Evolutionary conservation across 495 filamentous ascomycete species (phyloP), one percentile per base, ranked within the genome.

Genomic region (Hypoxylon fragiforme): DNA sequence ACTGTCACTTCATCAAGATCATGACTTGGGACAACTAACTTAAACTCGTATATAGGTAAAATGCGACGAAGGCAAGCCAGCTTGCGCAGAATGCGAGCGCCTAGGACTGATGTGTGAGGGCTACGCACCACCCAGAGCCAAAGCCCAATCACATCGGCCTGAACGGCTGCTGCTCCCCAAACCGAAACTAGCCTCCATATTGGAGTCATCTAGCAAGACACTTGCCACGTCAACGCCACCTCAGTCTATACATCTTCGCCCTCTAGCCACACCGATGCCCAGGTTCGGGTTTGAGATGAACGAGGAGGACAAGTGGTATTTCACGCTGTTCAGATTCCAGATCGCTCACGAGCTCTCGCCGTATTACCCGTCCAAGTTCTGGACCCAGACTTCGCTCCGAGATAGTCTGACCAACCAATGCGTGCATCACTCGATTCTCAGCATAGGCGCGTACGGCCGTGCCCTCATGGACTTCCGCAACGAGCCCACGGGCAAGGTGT

Each of bases 361-460:
- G 2, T 40, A 59, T 18, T 63, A 38, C 24, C 43, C 13, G 21
- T 52, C 63, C 1, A 53, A 35, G n/a, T 66, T 66, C 47, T 66
- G 59, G 54, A 44, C 42, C 2, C 54, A 34, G 7, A 62, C 48
- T 1, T 58, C 50, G 21, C 50, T 63, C 11, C 50, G 54, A 15
- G 58, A 66, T 4, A 54, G 59, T 35, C 54, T 63, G 50, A 38
- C 56, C 2, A 62, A 63, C 15, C 31, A 45, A 58, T 62, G 63
- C 20, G 44, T 66, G 15, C 59, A 61, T n/a, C 63, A 66, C 47
- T 62, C 58, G 12, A 60, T 66, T 13, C 63, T 66, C 13, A 55
- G 58, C 24, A 66, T 66, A 61, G 63, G 63, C 12, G 63, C 63
- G 24, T 62, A 59, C 20, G 54, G 43, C 16, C 63, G 63, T 47